Percentiles rank a stretch among this genome's conserved stretches.
Conservation (phyloP, 345 rosid genomes). For the Arabis alpina region DNA sequence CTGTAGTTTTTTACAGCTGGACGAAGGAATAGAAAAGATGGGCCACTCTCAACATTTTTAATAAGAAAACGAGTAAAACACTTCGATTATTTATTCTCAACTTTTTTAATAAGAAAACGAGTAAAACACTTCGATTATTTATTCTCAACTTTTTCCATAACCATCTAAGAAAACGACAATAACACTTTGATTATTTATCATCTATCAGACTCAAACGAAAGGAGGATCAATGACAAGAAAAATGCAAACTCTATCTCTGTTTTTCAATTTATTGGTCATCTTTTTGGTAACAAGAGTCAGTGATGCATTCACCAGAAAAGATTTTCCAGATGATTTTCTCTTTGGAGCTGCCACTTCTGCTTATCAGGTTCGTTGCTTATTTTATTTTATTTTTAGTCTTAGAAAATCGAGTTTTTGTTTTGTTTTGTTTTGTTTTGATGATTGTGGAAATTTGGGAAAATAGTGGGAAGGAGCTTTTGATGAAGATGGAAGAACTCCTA, state of each 20-base stretch:
- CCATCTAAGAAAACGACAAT: conserved; percentile 11
- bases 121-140: no score
- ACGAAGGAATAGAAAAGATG: neutral
- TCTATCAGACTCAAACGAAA: neutral
- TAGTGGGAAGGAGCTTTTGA: conserved; percentile 64
- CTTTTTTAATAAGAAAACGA: neutral
- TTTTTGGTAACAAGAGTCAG: conserved; percentile 15
- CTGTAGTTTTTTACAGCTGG: neutral
- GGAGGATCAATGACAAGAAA: neutral
- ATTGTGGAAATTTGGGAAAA: neutral
- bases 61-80: neutral
- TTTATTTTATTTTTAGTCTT: no score
- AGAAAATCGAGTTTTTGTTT: neutral
- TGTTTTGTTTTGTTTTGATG: neutral
- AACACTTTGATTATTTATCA: neutral
- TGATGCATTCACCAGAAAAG: conserved; percentile 48
- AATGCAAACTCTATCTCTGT: conserved; percentile 16
- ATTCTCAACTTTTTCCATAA: no score
- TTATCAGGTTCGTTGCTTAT: conserved; percentile 50
- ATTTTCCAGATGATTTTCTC: conserved; percentile 61
- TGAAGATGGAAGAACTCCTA: conserved; percentile 63
- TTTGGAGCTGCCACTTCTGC: conserved; percentile 68
- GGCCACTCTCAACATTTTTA: neutral
- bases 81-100: no score
- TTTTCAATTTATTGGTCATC: neutral